A percentile compares a stretch with the other conserved stretches of the same genome.
phyloP scores from a whole-genome alignment of 1,139 yeast species.

The Blastobotrys persicus region DNA sequence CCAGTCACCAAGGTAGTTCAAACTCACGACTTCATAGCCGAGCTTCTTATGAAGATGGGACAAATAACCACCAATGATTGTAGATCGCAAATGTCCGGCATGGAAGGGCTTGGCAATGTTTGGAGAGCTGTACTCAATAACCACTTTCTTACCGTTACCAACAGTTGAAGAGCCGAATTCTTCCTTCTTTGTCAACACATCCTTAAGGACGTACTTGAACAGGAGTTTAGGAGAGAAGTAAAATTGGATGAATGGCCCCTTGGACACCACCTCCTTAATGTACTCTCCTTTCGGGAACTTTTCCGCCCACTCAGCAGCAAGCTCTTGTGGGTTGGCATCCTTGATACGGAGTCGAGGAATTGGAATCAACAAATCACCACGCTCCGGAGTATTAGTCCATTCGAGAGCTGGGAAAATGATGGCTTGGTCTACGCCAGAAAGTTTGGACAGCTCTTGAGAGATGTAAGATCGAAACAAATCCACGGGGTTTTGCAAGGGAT shows the following conservation, averaged over 20 bases:
- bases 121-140: slow-evolving; percentile 94
- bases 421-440: slow-evolving; percentile 67
- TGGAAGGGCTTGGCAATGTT: slow-evolving; percentile 99
- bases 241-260: slow-evolving; percentile 91
- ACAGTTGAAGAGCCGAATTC: slow-evolving; percentile 74
- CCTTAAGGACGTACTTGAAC: slow-evolving; percentile 67
- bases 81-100: slow-evolving; percentile 97
- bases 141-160: slow-evolving; percentile 68
- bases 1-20: slow-evolving; percentile 98
- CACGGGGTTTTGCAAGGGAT: slow-evolving; percentile 70
- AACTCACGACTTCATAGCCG: slow-evolving; percentile 87
- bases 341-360: slow-evolving; percentile 89
- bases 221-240: slow-evolving; percentile 68
- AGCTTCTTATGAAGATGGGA: slow-evolving; percentile 83
- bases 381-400: slow-evolving; percentile 79
- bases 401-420: slow-evolving; percentile 84
- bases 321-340: slow-evolving; percentile 77
- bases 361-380: slow-evolving; percentile 92
- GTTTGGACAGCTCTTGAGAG: slow-evolving; percentile 67
- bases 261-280: slow-evolving; percentile 68
- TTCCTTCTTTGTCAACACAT: slow-evolving; percentile 57
- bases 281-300: slow-evolving; percentile 52
- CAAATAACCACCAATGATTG: slow-evolving; percentile 97
- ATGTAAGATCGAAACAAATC: slow-evolving; percentile 89
- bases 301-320: slow-evolving; percentile 80